Evolutionary conservation across 1,284 basidiomycete genomes (phyloP).

Genomic region (Taiwanofungus camphoratus): DNA sequence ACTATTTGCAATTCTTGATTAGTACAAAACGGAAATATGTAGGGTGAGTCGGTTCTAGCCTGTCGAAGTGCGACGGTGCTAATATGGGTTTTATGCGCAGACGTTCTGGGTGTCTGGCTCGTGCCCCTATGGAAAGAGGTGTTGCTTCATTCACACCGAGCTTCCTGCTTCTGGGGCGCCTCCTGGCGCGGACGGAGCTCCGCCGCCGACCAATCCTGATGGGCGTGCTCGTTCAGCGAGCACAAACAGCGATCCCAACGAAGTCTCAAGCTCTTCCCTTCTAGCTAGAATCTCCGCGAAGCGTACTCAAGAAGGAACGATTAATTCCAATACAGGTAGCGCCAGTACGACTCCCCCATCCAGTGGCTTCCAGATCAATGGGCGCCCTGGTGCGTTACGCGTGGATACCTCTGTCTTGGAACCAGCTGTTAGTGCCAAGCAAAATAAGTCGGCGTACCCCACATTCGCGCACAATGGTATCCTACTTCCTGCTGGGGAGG

Average conservation of each 20-base stretch:
- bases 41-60: conserved; percentile 46
- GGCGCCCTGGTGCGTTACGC: conserved; percentile 60
- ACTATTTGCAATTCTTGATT: conserved; percentile 6
- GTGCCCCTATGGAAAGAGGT: conserved; percentile 85
- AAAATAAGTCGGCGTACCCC: conserved; percentile 81
- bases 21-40: conserved; percentile 93
- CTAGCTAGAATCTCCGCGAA: conserved; percentile 68
- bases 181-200: conserved; percentile 41
- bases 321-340: conserved; percentile 36
- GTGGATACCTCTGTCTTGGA: conserved; percentile 69
- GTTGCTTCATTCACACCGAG: conserved; percentile 88
- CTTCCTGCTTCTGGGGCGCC: conserved; percentile 57
- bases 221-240: conserved; percentile 65
- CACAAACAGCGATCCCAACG: conserved; percentile 73
- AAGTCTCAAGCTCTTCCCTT: conserved; percentile 55
- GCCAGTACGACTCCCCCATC: conserved; percentile 37
- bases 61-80: conserved; percentile 8
- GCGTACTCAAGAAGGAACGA: conserved; percentile 44
- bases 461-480: conserved; percentile 70
- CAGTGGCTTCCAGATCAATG: conserved; percentile 32
- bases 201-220: conserved; percentile 44
- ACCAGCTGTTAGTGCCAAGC: conserved; percentile 47
- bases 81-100: conserved; percentile 31
- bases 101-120: conserved; percentile 90
- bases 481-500: conserved; percentile 58